These are phyloP conservation scores for Wilhelminamyces savonicus DNA, from an alignment of 805 yeast species.

Conservation along the genomic window DNA sequence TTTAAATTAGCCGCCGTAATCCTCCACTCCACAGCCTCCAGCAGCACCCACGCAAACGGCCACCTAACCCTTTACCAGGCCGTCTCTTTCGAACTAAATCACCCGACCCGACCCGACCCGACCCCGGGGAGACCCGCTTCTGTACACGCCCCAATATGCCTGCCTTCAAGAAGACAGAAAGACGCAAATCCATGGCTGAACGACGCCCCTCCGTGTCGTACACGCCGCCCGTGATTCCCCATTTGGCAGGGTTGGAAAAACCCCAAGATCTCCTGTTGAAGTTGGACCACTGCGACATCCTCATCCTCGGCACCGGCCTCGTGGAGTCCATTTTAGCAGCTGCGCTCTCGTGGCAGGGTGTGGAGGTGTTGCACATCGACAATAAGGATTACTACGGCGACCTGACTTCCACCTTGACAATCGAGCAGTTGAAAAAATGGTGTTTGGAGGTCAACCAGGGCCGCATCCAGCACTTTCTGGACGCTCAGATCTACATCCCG, in stretches of 20 bases:
- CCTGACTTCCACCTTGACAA: constrained; percentile 74
- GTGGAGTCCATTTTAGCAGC: constrained; percentile 87
- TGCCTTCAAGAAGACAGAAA: too few species aligned
- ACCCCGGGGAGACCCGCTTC: too few species aligned
- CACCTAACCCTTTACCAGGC: too few species aligned
- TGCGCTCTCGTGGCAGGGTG: constrained; percentile 96
- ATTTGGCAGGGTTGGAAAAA: constrained; percentile 70
- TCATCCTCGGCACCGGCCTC: constrained; percentile 89
- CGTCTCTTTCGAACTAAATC: too few species aligned
- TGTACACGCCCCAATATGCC: too few species aligned
- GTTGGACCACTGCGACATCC: constrained; percentile 66
- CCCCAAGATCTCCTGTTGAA: constrained; percentile 64
- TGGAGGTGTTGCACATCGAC: constrained; percentile 88
- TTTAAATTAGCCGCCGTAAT: too few species aligned
- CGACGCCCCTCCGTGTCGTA: constrained; percentile 51
- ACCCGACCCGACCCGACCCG: too few species aligned
- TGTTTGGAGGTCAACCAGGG: constrained; percentile 59
- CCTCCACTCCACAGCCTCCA: too few species aligned
- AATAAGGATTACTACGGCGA: constrained; percentile 85
- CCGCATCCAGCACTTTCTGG: constrained; percentile 41
- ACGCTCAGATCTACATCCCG: constrained; percentile 80
- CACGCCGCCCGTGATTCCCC: constrained; percentile 52
- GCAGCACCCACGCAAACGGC: too few species aligned
- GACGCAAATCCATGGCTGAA: constrained; percentile 64
- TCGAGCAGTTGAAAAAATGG: constrained; percentile 84